Evolutionary conservation across 257 asterid species (phyloP).

Genomic region (Solanum chiquidenum): DNA sequence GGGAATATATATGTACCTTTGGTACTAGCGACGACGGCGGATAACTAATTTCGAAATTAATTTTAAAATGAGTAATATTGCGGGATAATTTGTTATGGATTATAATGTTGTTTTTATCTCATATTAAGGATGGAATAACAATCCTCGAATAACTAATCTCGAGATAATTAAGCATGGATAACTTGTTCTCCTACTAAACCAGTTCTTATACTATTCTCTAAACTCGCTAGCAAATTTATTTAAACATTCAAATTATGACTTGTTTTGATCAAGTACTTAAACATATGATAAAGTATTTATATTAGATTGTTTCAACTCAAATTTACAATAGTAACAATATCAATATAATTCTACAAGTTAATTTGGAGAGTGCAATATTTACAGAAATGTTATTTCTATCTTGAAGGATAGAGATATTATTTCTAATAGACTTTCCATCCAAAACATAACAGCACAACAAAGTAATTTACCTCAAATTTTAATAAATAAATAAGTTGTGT

Average conservation of each 20-base stretch:
- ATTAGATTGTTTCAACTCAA: not conserved
- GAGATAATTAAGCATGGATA: not conserved
- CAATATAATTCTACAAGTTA: not conserved
- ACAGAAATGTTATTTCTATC: accelerated
- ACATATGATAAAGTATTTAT: accelerated
- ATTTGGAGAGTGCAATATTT: accelerated
- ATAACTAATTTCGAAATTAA: too few relatives aligned
- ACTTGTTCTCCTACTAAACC: not conserved
- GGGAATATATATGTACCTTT: not conserved
- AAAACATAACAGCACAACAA: too few relatives aligned
- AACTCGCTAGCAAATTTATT: not conserved
- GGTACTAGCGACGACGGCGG: too few relatives aligned
- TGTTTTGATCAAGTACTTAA: not conserved
- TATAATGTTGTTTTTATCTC: too few relatives aligned
- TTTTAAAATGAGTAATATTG: too few relatives aligned
- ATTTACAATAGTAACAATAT: not conserved
- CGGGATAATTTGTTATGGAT: too few relatives aligned
- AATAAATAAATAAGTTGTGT: too few relatives aligned
- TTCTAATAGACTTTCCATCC: not conserved
- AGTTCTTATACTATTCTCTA: not conserved
- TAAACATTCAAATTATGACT: not conserved
- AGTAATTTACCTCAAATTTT: not conserved
- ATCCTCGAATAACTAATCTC: too few relatives aligned
- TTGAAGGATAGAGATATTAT: not conserved
- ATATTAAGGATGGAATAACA: too few relatives aligned